Evolutionary conservation across 2,329 filamentous ascomycete species (phyloP).

Genomic region (Claviceps monticola): DNA sequence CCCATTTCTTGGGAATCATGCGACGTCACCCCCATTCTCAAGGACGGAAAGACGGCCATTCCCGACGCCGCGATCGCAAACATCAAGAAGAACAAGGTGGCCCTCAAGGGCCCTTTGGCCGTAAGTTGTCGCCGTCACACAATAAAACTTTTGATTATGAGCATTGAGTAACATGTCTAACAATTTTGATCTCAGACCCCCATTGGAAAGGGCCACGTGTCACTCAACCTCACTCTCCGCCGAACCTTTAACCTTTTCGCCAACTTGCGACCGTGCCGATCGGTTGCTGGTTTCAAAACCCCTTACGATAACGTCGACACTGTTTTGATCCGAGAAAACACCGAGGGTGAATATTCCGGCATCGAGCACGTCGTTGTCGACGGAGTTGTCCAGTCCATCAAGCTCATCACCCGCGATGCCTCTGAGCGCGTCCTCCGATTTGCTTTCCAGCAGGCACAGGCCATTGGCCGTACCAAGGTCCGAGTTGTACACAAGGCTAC

Average conservation of each 20-base stretch:
- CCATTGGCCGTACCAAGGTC: conserved; percentile 91
- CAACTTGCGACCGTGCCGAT: conserved; percentile 96
- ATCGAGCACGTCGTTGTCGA: conserved; percentile 98
- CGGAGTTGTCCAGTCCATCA: conserved; percentile 97
- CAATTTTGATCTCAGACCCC: conserved; percentile 50
- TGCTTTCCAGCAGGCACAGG: conserved; percentile 94
- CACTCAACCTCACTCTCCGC: conserved; percentile 94
- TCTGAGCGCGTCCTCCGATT: conserved; percentile 92
- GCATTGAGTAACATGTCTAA: background rate
- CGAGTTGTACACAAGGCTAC: conserved; percentile 98
- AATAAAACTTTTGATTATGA: background rate
- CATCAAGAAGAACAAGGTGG: conserved; percentile 90
- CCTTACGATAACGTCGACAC: conserved; percentile 96
- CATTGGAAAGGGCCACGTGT: conserved; percentile 97
- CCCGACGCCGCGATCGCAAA: conserved; percentile 86
- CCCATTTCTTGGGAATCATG: conserved; percentile 95
- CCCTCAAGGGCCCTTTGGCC: conserved; percentile 93
- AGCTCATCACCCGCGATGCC: conserved; percentile 93
- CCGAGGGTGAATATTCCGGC: conserved; percentile 97
- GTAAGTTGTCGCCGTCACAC: conserved; percentile 35
- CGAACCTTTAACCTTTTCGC: conserved; percentile 99
- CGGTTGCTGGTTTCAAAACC: conserved; percentile 94
- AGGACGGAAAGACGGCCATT: conserved; percentile 92
- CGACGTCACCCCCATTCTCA: conserved; percentile 85
- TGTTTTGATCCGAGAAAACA: conserved; percentile 97